Evolutionary conservation across 2,329 filamentous ascomycete species (phyloP).

Genomic region (Aureobasidium namibiae): DNA sequence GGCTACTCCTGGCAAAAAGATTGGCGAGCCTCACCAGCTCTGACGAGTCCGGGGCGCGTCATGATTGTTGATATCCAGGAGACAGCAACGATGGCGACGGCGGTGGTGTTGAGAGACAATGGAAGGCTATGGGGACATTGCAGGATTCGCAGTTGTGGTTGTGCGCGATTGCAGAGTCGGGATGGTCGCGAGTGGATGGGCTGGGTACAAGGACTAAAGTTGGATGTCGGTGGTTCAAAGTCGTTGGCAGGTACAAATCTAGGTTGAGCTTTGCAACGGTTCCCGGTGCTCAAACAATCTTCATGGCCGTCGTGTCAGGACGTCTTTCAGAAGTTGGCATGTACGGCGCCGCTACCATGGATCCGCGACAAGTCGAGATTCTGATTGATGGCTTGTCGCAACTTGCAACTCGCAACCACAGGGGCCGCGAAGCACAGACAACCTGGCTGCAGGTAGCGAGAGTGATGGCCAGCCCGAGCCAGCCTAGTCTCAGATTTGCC

Average conservation of each 20-base stretch:
- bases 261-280: background rate
- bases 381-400: background rate
- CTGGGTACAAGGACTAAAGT: background rate
- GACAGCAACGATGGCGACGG: background rate
- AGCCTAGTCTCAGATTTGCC: background rate
- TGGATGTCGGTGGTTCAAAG: background rate
- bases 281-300: background rate
- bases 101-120: background rate
- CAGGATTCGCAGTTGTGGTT: background rate
- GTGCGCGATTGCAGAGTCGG: background rate
- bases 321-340: background rate
- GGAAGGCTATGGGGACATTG: background rate
- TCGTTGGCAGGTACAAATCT: background rate
- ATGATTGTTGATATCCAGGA: constrained; percentile 12
- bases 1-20: background rate
- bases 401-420: background rate
- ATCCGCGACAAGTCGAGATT: background rate
- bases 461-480: background rate
- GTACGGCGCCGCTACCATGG: background rate
- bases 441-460: background rate
- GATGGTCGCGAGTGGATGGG: background rate
- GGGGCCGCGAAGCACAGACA: background rate
- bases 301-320: background rate
- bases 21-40: constrained; percentile 13
- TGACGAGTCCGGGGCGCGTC: constrained; percentile 17